A percentile compares a stretch with the other conserved stretches of the same genome.
Evolutionary conservation across 169 alveolate genomes (phyloP).

Genomic region (Amoebophrya sp.): DNA sequence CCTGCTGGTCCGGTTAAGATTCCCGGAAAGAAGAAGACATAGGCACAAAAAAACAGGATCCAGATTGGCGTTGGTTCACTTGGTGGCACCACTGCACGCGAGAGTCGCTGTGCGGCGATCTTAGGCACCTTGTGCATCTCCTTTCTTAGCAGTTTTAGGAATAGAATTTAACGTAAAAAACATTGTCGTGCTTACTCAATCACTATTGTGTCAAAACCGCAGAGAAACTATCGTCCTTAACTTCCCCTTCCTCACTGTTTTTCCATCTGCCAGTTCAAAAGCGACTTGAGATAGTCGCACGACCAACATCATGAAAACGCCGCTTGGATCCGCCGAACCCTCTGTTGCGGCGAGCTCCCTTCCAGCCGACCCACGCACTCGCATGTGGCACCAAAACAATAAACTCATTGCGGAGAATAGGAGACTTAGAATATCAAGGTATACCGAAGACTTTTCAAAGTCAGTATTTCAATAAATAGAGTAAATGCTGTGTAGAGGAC

Average conservation of each 20-base stretch:
- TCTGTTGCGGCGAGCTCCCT: background rate
- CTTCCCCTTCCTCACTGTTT: background rate
- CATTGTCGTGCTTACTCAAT: background rate
- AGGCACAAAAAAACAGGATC: background rate
- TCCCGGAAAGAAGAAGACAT: background rate
- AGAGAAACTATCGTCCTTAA: background rate
- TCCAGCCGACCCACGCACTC: background rate
- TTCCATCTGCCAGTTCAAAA: background rate
- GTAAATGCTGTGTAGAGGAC: too few species aligned
- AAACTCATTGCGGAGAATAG: background rate
- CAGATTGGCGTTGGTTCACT: background rate
- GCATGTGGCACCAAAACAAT: background rate
- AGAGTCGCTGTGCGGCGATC: background rate
- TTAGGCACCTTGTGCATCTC: background rate
- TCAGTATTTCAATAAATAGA: too few species aligned
- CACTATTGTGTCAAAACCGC: background rate
- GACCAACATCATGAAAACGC: background rate
- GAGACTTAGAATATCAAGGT: too few species aligned
- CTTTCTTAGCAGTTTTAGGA: background rate
- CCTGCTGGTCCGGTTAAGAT: background rate
- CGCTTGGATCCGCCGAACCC: background rate
- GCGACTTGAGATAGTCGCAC: slow-evolving; percentile 14
- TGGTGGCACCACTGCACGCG: slow-evolving; percentile 22
- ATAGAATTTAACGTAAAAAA: background rate
- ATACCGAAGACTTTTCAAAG: too few species aligned